A percentile compares a stretch with the other conserved stretches of the same genome.
Evolutionary conservation across 2,329 filamentous ascomycete genomes (phyloP).

Genomic region (Cladosporium phlei): DNA sequence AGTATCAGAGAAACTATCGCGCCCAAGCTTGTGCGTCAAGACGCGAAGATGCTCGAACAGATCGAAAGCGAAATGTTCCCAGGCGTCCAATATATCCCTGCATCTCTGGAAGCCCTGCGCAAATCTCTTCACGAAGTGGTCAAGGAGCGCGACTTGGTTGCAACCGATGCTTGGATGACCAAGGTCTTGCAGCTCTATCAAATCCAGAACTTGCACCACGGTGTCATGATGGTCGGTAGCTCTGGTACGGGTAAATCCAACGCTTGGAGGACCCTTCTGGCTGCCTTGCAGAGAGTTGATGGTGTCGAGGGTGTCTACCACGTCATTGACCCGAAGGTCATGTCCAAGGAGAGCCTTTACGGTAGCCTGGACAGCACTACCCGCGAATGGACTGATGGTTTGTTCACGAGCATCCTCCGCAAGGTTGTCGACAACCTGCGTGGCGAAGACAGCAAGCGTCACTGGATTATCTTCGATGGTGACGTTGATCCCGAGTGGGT

Average conservation of each 20-base stretch:
- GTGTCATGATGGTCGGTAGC: constrained; percentile 99
- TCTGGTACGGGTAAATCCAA: constrained; percentile 97
- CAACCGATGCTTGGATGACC: constrained; percentile 93
- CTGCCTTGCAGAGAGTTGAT: constrained; percentile 86
- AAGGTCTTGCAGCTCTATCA: constrained; percentile 97
- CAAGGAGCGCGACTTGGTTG: constrained; percentile 76
- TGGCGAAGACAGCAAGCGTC: constrained; percentile 91
- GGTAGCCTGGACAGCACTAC: constrained; percentile 95
- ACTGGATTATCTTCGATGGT: constrained; percentile 99
- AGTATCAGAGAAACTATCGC: constrained; percentile 98
- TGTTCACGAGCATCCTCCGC: constrained; percentile 94
- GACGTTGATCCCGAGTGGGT: constrained; percentile 99
- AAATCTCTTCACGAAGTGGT: constrained; percentile 78
- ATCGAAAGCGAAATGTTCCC: constrained; percentile 88
- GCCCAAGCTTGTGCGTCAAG: constrained; percentile 87
- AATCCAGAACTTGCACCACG: constrained; percentile 95
- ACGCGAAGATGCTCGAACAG: constrained; percentile 79
- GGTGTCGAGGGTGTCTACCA: constrained; percentile 90
- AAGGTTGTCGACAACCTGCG: constrained; percentile 99
- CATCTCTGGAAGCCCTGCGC: constrained; percentile 74
- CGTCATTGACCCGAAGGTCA: constrained; percentile 98
- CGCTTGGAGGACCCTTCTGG: constrained; percentile 87
- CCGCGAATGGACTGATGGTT: constrained; percentile 95
- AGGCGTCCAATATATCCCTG: constrained; percentile 86
- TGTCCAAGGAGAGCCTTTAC: constrained; percentile 98